phyloP scores from a whole-genome alignment of 768 basidiomycete species.

The Zangia roseola region DNA sequence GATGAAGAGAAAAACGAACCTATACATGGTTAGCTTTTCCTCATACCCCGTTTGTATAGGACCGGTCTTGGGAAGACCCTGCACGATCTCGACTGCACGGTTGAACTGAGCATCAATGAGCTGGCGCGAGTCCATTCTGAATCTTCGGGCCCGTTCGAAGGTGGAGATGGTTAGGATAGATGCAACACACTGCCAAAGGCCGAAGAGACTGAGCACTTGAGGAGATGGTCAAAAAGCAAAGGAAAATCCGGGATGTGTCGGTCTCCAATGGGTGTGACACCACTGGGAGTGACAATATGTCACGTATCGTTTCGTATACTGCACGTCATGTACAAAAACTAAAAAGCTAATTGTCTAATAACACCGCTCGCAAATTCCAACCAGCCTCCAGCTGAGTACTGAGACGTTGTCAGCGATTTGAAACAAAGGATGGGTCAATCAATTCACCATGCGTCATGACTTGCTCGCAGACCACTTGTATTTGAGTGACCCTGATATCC shows the following conservation, averaged over 20 bases:
- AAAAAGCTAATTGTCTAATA: too few relatives aligned
- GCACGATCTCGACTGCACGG: conserved; percentile 92
- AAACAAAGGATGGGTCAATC: background rate
- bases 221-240: too few relatives aligned
- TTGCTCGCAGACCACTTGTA: conserved; percentile 67
- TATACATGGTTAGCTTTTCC: conserved; percentile 92
- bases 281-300: conserved; percentile 2
- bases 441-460: conserved; percentile 21
- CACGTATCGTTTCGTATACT: background rate
- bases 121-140: conserved; percentile 57
- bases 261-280: conserved; percentile 12
- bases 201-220: too few relatives aligned
- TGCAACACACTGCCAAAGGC: background rate
- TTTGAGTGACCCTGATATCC: conserved; percentile 53
- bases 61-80: conserved; percentile 87
- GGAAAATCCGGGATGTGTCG: background rate
- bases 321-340: background rate
- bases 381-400: too few relatives aligned
- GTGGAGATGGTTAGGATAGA: background rate
- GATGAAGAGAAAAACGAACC: conserved; percentile 42
- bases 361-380: too few relatives aligned
- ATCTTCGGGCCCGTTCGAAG: background rate
- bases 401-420: conserved; percentile 1
- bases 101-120: conserved; percentile 86
- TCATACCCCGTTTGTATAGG: conserved; percentile 96